A percentile compares a stretch with the other conserved stretches of the same genome.
Evolutionary conservation across 495 filamentous ascomycete genomes (phyloP).

Genomic region (Tuber indicum): DNA sequence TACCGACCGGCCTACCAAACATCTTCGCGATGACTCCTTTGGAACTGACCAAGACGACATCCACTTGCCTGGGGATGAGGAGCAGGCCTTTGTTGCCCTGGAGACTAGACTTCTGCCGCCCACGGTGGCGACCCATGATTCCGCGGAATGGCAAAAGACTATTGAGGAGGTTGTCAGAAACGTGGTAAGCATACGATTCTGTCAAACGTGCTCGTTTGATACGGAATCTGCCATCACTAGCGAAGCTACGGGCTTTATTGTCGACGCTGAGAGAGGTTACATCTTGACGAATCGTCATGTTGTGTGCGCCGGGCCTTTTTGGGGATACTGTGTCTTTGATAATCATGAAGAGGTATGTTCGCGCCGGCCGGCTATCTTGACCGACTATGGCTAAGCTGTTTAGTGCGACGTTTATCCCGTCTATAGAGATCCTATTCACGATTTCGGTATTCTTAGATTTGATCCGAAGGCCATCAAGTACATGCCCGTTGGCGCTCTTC

Average conservation of each 20-base stretch:
- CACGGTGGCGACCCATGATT: conserved; percentile 60
- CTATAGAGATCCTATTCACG: conserved; percentile 96
- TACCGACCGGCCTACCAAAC: conserved; percentile 54
- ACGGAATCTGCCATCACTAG: conserved; percentile 87
- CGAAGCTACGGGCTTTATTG: conserved; percentile 96
- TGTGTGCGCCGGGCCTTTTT: conserved; percentile 93
- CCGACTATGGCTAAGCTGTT: conserved; percentile 13
- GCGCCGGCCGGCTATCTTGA: neutral
- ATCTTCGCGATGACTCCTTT: conserved; percentile 45
- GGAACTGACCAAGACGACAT: conserved; percentile 46
- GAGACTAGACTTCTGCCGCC: conserved; percentile 46
- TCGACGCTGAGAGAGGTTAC: conserved; percentile 88
- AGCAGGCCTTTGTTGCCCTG: conserved; percentile 42
- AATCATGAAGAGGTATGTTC: conserved; percentile 78
- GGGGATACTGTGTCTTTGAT: conserved; percentile 95
- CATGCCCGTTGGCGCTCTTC: conserved; percentile 75
- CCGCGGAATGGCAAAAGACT: conserved; percentile 92
- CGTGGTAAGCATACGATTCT: conserved; percentile 97
- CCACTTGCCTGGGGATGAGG: conserved; percentile 47
- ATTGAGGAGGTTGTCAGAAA: conserved; percentile 88
- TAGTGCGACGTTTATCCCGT: conserved; percentile 96
- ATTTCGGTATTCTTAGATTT: conserved; percentile 95
- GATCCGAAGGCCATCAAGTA: conserved; percentile 93
- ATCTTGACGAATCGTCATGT: conserved; percentile 90
- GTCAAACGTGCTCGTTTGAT: conserved; percentile 96